These are phyloP conservation scores for Scheffersomyces segobiensis DNA, from an alignment of 1,139 yeast genomes.

Conservation along the genomic window DNA sequence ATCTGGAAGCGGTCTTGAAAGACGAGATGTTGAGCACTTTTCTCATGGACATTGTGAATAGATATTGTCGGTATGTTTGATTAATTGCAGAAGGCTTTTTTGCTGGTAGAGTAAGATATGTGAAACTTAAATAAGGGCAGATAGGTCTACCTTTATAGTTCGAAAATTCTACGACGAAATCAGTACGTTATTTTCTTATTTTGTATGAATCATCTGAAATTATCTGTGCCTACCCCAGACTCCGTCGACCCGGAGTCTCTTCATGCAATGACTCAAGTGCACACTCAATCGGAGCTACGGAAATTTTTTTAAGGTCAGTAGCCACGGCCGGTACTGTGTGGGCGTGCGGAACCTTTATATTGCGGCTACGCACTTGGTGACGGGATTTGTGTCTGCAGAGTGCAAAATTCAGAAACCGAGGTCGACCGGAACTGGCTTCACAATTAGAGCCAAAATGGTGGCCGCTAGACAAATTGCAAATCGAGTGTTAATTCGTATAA, in stretches of 20 bases:
- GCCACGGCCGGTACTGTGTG: neutral
- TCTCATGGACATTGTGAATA: constrained; percentile 27
- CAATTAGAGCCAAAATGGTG: too few relatives aligned
- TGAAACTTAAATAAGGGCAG: neutral
- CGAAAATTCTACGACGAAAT: neutral
- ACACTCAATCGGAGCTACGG: neutral
- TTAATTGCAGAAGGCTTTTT: neutral
- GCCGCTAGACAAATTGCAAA: neutral
- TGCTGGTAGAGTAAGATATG: neutral
- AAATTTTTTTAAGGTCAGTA: too few relatives aligned
- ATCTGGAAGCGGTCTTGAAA: constrained; percentile 46
- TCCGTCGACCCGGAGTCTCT: neutral
- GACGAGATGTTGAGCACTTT: constrained; percentile 38
- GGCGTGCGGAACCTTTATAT: neutral
- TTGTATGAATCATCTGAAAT: neutral
- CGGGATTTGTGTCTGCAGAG: neutral
- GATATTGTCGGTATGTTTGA: neutral
- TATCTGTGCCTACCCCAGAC: neutral
- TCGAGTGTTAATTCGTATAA: neutral
- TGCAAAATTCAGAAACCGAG: neutral
- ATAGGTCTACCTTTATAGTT: neutral
- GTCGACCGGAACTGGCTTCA: neutral
- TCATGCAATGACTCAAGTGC: neutral
- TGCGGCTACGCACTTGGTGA: neutral
- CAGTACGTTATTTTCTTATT: neutral